Evolutionary conservation across 2,329 filamentous ascomycete species (phyloP), one percentile per base, ranked within the genome.

Genomic region (Fusarium subglutinans): DNA sequence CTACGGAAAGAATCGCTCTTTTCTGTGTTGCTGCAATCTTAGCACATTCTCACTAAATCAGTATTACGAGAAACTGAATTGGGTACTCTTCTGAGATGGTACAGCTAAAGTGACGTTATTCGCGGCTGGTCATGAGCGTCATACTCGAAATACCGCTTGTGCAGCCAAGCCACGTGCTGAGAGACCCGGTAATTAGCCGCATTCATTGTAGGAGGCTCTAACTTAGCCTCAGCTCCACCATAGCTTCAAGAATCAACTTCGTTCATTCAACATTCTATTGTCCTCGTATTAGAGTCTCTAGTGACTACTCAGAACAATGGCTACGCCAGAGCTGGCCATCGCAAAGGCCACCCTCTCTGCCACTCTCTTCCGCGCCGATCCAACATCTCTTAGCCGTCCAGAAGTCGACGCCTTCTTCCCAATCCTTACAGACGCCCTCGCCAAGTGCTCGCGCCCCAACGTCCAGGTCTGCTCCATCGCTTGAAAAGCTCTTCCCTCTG

Each of bases 261-360:
- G 45, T 48, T n/a, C 63, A 43, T 43, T 51, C 47, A 70, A 62
- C 47, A 33, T 47, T 58, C 18, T 20, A 37, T 58, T 53, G 44
- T 59, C 47, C 53, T 58, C 37, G 6, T 44, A 59, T 55, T n/a
- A 48, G 58, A 24, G 26, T 24, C 26, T 22, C 26, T n/a, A 37
- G 15, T 20, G 30, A 41, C 17, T 13, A 45, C n/a, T 38, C 9
- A 26, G 37, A 55, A 47, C 70, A 57, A 93, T 93, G 90, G 87
- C 90, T 24, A 90, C 90, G 50, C 91, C 92, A 76, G 89, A 93
- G 81, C 83, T 95, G 69, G 92, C 91, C 77, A 94, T 96, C 76
- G 91, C 93, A 72, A 95, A 94, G 84, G 93, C 93, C 45, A 90
- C 92, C n/a, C 90, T 96, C 75, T 90, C 91, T 12, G 93, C 92